A percentile compares a stretch with the other conserved stretches of the same genome.
Evolutionary conservation across 1,284 basidiomycete genomes (phyloP).

Genomic region (Cryptococcus amylolentus): DNA sequence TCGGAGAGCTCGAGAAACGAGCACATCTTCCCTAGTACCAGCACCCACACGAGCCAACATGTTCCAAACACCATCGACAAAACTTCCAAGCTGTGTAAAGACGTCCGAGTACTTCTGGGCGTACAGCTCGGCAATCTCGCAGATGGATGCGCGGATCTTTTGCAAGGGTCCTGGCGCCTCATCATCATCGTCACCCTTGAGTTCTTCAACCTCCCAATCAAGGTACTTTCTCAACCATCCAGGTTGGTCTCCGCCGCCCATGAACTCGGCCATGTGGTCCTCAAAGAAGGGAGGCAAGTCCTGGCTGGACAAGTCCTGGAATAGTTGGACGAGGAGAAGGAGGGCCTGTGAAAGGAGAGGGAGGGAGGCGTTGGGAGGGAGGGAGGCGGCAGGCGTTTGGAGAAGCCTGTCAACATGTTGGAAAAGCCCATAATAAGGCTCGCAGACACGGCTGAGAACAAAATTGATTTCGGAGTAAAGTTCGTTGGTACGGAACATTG

Average conservation of each 20-base stretch:
- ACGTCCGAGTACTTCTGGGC: constrained; percentile 88
- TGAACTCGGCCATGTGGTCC: constrained; percentile 78
- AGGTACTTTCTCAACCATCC: constrained; percentile 78
- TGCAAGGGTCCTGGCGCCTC: constrained; percentile 74
- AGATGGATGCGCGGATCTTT: constrained; percentile 81
- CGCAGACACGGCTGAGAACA: constrained; percentile 78
- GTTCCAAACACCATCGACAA: constrained; percentile 89
- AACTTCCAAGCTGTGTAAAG: constrained; percentile 70
- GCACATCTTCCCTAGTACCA: constrained; percentile 72
- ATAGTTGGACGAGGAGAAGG: constrained; percentile 78
- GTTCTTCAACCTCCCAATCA: constrained; percentile 67
- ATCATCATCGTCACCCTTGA: constrained; percentile 76
- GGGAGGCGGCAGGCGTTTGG: constrained; percentile 42
- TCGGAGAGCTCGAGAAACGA: constrained; percentile 87
- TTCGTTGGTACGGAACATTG: constrained; percentile 79
- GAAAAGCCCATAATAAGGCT: constrained; percentile 80
- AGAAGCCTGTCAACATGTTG: constrained; percentile 55
- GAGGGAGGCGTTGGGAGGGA: constrained; percentile 46
- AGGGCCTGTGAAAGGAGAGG: constrained; percentile 65
- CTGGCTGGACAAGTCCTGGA: constrained; percentile 90
- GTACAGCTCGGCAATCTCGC: constrained; percentile 91
- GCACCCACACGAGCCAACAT: constrained; percentile 68
- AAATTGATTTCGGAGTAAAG: constrained; percentile 91
- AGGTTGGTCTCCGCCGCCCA: constrained; percentile 53
- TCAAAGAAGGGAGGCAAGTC: constrained; percentile 94